phyloP scores from a whole-genome alignment of 2,329 filamentous ascomycete species.

The Talaromyces sp. region DNA sequence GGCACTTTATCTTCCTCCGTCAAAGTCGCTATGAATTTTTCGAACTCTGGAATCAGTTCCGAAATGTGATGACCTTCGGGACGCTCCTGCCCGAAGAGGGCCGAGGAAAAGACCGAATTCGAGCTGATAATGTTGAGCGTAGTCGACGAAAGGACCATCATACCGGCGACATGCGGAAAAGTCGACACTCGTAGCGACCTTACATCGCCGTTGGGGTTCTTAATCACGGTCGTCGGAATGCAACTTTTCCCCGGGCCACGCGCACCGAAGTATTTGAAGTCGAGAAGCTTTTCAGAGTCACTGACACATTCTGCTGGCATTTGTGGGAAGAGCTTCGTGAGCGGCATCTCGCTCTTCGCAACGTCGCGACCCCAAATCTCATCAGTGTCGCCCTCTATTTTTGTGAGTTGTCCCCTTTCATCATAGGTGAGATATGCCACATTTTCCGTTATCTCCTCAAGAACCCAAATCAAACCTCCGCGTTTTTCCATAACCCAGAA shows the following conservation, averaged over 20 bases:
- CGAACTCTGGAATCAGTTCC: constrained; percentile 80
- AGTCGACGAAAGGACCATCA: constrained; percentile 82
- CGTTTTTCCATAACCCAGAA: constrained; percentile 98
- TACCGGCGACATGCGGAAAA: constrained; percentile 95
- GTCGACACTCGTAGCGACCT: constrained; percentile 77
- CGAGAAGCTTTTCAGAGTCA: constrained; percentile 69
- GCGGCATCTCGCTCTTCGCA: constrained; percentile 64
- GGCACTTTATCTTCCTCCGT: constrained; percentile 81
- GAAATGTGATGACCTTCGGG: constrained; percentile 77
- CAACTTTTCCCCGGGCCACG: constrained; percentile 71
- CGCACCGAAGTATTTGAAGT: constrained; percentile 78
- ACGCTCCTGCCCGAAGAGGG: constrained; percentile 83
- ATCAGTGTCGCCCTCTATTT: constrained; percentile 69
- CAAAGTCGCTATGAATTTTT: constrained; percentile 74
- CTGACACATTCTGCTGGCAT: constrained; percentile 70
- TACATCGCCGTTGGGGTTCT: constrained; percentile 59
- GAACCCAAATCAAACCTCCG: constrained; percentile 90
- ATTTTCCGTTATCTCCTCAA: constrained; percentile 97
- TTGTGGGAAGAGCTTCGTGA: constrained; percentile 74
- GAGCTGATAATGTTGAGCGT: constrained; percentile 81
- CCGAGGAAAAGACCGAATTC: constrained; percentile 89
- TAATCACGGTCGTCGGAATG: constrained; percentile 79
- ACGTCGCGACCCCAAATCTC: constrained; percentile 79
- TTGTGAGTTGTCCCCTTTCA: constrained; percentile 69
- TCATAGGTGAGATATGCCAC: constrained; percentile 74